These are phyloP conservation scores for Eurotiales sp. DNA, from an alignment of 2,329 filamentous ascomycete genomes.

Conservation along the genomic window DNA sequence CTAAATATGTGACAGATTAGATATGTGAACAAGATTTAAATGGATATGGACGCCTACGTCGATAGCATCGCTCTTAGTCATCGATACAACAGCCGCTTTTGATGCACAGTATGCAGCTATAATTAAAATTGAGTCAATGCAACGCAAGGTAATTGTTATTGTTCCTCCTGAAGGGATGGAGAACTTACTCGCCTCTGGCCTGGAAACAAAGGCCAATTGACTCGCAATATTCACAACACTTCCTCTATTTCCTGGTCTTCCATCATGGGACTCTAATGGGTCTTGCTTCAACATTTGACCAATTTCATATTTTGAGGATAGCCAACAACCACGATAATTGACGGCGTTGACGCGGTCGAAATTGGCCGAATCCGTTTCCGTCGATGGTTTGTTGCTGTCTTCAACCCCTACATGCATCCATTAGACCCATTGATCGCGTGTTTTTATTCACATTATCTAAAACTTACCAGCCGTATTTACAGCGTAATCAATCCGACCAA, in stretches of 20 bases:
- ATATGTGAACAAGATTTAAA: neutral
- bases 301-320: constrained; percentile 45
- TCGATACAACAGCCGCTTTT: constrained; percentile 56
- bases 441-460: too few species aligned
- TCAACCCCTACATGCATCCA: neutral
- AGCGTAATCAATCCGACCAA: neutral
- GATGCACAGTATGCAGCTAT: constrained; percentile 55
- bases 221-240: constrained; percentile 53
- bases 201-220: constrained; percentile 49
- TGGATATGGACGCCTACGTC: constrained; percentile 18
- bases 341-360: constrained; percentile 55
- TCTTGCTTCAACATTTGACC: constrained; percentile 47
- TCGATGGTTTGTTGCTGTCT: neutral
- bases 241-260: constrained; percentile 40
- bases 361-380: constrained; percentile 44
- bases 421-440: too few species aligned
- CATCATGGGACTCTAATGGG: constrained; percentile 38
- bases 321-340: constrained; percentile 54
- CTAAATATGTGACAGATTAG: constrained; percentile 38
- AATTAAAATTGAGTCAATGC: neutral
- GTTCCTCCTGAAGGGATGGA: neutral
- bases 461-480: neutral
- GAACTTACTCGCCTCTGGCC: constrained; percentile 43
- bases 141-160: too few species aligned
- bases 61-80: constrained; percentile 53